These are phyloP conservation scores for Psilocybe azurescens DNA, from an alignment of 768 basidiomycete genomes.

Conservation along the genomic window DNA sequence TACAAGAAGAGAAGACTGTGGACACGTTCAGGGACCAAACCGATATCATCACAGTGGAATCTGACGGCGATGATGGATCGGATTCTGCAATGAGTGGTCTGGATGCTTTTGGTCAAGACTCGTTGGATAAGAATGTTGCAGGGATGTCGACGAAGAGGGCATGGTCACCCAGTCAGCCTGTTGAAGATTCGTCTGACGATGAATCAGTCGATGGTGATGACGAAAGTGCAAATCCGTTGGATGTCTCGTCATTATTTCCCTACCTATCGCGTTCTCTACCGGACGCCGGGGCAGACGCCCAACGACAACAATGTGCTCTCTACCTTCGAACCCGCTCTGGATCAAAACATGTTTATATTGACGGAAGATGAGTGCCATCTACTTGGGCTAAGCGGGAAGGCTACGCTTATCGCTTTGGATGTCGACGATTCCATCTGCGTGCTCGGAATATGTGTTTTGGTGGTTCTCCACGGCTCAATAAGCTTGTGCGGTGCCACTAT, in stretches of 20 bases:
- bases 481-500: conserved; percentile 61
- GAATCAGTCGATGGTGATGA: conserved; percentile 36
- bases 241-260: conserved; percentile 24
- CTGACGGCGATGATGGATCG: conserved; percentile 38
- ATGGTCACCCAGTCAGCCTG: conserved; percentile 66
- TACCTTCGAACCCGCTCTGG: conserved; percentile 51
- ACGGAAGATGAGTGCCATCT: conserved; percentile 39
- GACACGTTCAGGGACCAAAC: conserved; percentile 41
- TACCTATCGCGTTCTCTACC: conserved; percentile 8
- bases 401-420: conserved; percentile 49
- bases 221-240: conserved; percentile 10
- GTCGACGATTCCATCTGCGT: conserved; percentile 62
- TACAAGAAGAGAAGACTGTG: conserved; percentile 31
- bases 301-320: conserved; percentile 38
- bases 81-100: conserved; percentile 27
- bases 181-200: conserved; percentile 54
- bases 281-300: background rate
- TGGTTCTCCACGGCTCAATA: conserved; percentile 67
- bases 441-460: conserved; percentile 68
- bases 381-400: conserved; percentile 33
- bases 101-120: conserved; percentile 15
- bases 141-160: conserved; percentile 35
- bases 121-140: conserved; percentile 1
- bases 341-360: conserved; percentile 53
- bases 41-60: conserved; percentile 45